These are phyloP conservation scores for Thozetella sp. DNA, from an alignment of 495 filamentous ascomycete genomes.

Conservation along the genomic window DNA sequence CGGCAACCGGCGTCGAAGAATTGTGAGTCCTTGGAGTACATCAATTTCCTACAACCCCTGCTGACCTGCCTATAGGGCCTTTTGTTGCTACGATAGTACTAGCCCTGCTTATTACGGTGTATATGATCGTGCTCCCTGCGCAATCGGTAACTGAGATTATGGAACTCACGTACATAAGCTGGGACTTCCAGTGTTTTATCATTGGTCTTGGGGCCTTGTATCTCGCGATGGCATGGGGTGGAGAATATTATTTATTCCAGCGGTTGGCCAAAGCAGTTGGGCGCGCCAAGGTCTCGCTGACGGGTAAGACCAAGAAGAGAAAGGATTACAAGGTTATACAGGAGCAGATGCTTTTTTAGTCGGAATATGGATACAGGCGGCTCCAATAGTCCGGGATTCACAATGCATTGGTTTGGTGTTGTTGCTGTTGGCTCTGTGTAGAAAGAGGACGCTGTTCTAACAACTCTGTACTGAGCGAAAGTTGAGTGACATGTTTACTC, in stretches of 20 bases:
- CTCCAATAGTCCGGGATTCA: too few relatives aligned
- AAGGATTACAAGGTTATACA: constrained; percentile 85
- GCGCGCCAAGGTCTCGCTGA: constrained; percentile 51
- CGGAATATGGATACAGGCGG: not conserved
- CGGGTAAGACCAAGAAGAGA: constrained; percentile 67
- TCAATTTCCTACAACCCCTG: constrained; percentile 10
- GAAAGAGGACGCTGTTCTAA: too few relatives aligned
- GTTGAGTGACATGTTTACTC: too few relatives aligned
- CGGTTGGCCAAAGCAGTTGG: constrained; percentile 70
- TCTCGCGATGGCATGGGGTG: constrained; percentile 66
- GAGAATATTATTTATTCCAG: constrained; percentile 72
- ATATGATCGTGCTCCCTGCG: constrained; percentile 77
- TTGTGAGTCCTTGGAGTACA: constrained; percentile 49
- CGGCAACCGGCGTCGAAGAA: constrained; percentile 80
- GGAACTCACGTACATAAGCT: constrained; percentile 79
- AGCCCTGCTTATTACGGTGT: constrained; percentile 64
- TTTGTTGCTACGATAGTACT: constrained; percentile 78
- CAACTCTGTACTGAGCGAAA: too few relatives aligned
- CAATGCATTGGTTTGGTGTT: too few relatives aligned
- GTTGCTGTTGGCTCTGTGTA: too few relatives aligned
- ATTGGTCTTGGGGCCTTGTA: constrained; percentile 67
- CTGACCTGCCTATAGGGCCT: constrained; percentile 54
- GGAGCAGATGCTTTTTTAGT: constrained; percentile 65
- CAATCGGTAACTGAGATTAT: constrained; percentile 71
- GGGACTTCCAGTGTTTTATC: constrained; percentile 71